Evolutionary conservation across 2,329 filamentous ascomycete genomes (phyloP).

Genomic region (Exophiala xenobiotica): DNA sequence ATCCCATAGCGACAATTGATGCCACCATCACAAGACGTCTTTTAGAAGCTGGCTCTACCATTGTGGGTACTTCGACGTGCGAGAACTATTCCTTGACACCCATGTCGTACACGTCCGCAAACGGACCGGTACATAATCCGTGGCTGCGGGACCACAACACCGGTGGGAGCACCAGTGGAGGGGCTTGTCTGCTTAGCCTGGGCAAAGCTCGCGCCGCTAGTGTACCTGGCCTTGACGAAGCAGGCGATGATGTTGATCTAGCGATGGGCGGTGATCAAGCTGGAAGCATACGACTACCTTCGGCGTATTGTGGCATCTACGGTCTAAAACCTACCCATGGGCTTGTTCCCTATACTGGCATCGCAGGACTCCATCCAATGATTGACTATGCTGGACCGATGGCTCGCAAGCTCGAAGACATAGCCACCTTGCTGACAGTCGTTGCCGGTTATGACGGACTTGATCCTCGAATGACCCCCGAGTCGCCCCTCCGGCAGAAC

Average conservation of each 20-base stretch:
- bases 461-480: conserved; percentile 45
- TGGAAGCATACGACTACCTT: conserved; percentile 41
- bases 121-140: conserved; percentile 40
- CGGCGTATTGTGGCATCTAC: conserved; percentile 44
- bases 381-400: conserved; percentile 51
- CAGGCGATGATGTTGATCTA: conserved; percentile 36
- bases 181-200: conserved; percentile 36
- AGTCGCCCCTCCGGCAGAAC: conserved; percentile 37
- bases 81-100: conserved; percentile 42
- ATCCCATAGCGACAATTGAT: conserved; percentile 37
- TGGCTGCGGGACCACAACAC: conserved; percentile 36
- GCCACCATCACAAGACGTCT: conserved; percentile 38
- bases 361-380: conserved; percentile 41
- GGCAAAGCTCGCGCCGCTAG: conserved; percentile 21
- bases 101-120: conserved; percentile 39
- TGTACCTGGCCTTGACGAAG: conserved; percentile 24
- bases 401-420: conserved; percentile 44
- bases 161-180: conserved; percentile 42
- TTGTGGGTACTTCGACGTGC: conserved; percentile 40
- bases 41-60: conserved; percentile 36
- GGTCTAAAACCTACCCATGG: conserved; percentile 52
- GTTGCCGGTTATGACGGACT: conserved; percentile 52
- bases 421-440: conserved; percentile 44
- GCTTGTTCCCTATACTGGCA: conserved; percentile 52
- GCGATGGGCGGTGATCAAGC: conserved; percentile 44